Conservation (phyloP, 2,329 filamentous ascomycete genomes). For the Incumbomyces delicatus region DNA sequence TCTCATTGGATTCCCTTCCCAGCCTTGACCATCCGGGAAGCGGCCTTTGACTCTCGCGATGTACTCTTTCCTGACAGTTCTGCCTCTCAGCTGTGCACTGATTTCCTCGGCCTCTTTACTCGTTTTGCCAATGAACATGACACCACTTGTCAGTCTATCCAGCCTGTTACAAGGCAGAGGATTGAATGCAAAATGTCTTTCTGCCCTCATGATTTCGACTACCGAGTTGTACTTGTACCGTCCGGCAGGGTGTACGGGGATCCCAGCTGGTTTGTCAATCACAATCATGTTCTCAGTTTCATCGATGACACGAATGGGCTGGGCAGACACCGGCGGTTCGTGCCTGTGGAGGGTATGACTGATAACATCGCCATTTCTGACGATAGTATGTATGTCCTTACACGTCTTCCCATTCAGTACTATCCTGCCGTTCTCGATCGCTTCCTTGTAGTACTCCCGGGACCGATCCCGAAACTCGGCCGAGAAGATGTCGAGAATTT, state of each 20-base stretch:
- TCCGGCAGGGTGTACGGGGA: slow-evolving; percentile 90
- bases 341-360: slow-evolving; percentile 92
- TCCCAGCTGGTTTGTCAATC: slow-evolving; percentile 90
- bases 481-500: slow-evolving; percentile 76
- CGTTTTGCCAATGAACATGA: slow-evolving; percentile 96
- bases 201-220: slow-evolving; percentile 81
- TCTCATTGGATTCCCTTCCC: slow-evolving; percentile 15
- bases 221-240: slow-evolving; percentile 94
- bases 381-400: slow-evolving; percentile 53
- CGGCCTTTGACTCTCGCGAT: slow-evolving; percentile 80
- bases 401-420: slow-evolving; percentile 67
- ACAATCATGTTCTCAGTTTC: slow-evolving; percentile 91
- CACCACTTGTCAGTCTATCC: slow-evolving; percentile 83
- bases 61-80: slow-evolving; percentile 91
- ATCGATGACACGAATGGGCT: slow-evolving; percentile 71
- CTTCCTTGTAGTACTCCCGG: slow-evolving; percentile 69
- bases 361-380: slow-evolving; percentile 83
- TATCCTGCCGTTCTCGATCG: slow-evolving; percentile 72
- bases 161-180: slow-evolving; percentile 80
- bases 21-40: slow-evolving; percentile 61
- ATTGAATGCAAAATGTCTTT: slow-evolving; percentile 50
- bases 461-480: slow-evolving; percentile 87
- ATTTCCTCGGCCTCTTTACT: slow-evolving; percentile 68
- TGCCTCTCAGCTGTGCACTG: slow-evolving; percentile 62
- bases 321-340: slow-evolving; percentile 80